Evolutionary conservation across 192 early-diverging fungal genomes (phyloP), one percentile per base, ranked within the genome.

Genomic region (Coemansia sp.): DNA sequence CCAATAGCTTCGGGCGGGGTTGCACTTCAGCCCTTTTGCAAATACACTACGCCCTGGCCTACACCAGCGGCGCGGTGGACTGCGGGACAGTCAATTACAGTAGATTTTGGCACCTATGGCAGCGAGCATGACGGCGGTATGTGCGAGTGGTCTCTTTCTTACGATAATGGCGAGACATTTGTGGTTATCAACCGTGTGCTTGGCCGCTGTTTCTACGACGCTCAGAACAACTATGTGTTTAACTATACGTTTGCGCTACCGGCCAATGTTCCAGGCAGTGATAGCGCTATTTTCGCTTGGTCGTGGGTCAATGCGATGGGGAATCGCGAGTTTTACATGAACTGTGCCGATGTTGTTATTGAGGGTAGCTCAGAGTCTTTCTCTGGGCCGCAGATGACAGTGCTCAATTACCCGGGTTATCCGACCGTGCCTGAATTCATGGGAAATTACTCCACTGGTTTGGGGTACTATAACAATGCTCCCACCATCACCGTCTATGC

Each of bases 241-340:
- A 28, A 41, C 55, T 66, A 53, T 6, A 45, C 53, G 8, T 66
- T 66, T 47, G 55, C 66, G 42, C 73, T 88, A 45, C 87, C 87
- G 18, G 61, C 41, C n/a, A 55, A 59, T n/a, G 66, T 83, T 55
- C 87, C 87, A 2, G 36, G 34, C n/a, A 58, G 55, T 16, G 55
- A 77, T 48, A 79, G 71, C n/a, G 83, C 62, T 18, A 69, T 77
- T n/a, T 79, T 87, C 37, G 70, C 76, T 20, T 86, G 85, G 86
- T 61, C 84, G 34, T 87, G 86, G 86, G 77, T 85, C 73, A 87
- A 87, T 58, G 81, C 83, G 7, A 60, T 79, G 26, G 86, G 83
- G 16, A 86, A 87, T 68, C 80, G 86, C 55, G 64, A 66, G 64
- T 66, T 66, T 56, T 66, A 66, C 39, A 66, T 66, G 64, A 59